Percentiles rank a stretch among this genome's conserved stretches.
Conservation (phyloP, 345 rosid species). For the Acer saccharum region DNA sequence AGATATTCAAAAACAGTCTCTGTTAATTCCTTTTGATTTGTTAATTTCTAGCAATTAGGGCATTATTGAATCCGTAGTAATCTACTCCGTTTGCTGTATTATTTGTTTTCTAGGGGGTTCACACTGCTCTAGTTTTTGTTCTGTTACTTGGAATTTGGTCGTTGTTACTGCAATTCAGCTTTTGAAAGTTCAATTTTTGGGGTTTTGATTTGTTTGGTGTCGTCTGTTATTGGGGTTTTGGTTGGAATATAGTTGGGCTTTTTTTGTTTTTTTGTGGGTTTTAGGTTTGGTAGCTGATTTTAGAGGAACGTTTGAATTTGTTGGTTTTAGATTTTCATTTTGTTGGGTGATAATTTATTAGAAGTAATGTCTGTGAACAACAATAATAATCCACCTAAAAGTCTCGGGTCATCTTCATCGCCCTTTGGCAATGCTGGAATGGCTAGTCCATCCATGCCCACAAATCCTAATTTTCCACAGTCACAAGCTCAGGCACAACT, state of each 20-base stretch:
- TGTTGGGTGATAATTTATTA: neutral
- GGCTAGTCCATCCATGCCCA: constrained; percentile 52
- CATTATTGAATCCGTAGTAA: constrained; percentile 3
- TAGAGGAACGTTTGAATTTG: neutral
- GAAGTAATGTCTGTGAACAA: constrained; percentile 57
- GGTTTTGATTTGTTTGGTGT: neutral
- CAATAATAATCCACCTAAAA: constrained; percentile 61
- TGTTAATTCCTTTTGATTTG: neutral
- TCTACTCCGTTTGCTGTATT: neutral
- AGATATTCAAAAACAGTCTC: neutral
- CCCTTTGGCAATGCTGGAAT: constrained; percentile 83
- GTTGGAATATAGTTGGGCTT: neutral
- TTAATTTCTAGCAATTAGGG: neutral
- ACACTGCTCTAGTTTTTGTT: neutral
- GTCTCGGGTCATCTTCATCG: constrained; percentile 62
- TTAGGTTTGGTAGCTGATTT: constrained; percentile 8
- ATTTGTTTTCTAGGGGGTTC: neutral
- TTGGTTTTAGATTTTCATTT: neutral
- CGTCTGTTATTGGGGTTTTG: neutral
- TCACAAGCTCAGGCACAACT: constrained; percentile 53
- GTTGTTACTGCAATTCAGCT: neutral
- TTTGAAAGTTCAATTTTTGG: neutral
- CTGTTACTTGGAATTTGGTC: constrained; percentile 2
- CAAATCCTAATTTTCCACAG: constrained; percentile 60
- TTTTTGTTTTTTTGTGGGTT: neutral